Percentiles rank a stretch among this genome's conserved stretches.
These are phyloP conservation scores for Globisporangium sylvaticum DNA, from an alignment of 352 stramenopile genomes.

Conservation along the genomic window DNA sequence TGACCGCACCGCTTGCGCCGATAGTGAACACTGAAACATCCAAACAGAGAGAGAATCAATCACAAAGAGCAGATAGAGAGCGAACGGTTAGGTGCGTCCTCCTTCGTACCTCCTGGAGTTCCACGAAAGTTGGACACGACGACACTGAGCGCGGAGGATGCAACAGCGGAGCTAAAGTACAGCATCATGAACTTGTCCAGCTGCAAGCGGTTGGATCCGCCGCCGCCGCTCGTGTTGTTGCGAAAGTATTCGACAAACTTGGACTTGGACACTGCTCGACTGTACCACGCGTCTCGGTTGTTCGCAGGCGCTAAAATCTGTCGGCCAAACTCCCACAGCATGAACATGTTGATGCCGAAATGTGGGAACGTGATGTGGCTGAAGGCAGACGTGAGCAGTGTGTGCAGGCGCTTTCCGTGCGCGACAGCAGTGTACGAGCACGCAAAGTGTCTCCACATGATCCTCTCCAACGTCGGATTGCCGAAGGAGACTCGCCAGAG, in stretches of 20 bases:
- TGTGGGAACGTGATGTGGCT: conserved; percentile 82
- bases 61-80: background rate
- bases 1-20: conserved; percentile 75
- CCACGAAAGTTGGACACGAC: conserved; percentile 62
- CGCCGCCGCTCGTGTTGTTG: conserved; percentile 21
- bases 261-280: conserved; percentile 44
- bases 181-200: conserved; percentile 66
- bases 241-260: conserved; percentile 37
- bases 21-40: conserved; percentile 64
- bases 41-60: background rate
- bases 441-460: conserved; percentile 84
- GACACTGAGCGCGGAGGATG: conserved; percentile 66
- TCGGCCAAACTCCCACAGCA: conserved; percentile 83
- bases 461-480: conserved; percentile 40
- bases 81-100: background rate
- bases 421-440: conserved; percentile 77
- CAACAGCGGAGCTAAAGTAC: conserved; percentile 67
- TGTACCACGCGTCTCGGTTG: conserved; percentile 41
- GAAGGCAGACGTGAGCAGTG: conserved; percentile 74
- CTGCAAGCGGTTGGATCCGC: conserved; percentile 28
- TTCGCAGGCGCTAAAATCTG: conserved; percentile 59
- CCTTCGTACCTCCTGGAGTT: conserved; percentile 36
- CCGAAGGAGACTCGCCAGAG: conserved; percentile 68
- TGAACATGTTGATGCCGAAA: conserved; percentile 87
- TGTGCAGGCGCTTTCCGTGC: conserved; percentile 61